Evolutionary conservation across 192 early-diverging fungal species (phyloP).

Genomic region (Funneliformis mosseae): DNA sequence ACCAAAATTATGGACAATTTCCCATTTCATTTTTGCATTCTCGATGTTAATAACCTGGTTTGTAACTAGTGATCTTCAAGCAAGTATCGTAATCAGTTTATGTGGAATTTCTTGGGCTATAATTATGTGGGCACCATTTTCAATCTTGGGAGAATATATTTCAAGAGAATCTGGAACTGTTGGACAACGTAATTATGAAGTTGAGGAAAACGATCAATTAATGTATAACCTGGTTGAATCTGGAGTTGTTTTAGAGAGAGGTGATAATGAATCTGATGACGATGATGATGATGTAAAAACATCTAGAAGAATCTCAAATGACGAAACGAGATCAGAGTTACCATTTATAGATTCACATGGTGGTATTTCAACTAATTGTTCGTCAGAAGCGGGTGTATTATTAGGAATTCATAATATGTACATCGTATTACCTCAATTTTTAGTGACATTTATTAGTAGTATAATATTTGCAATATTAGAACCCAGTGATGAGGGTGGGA

Average conservation of each 20-base stretch:
- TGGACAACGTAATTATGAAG: conserved; percentile 10
- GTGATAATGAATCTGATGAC: conserved; percentile 25
- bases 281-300: conserved; percentile 21
- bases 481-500: background rate
- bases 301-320: conserved; percentile 35
- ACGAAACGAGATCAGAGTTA: conserved; percentile 13
- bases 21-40: conserved; percentile 67
- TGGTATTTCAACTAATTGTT: background rate
- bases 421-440: conserved; percentile 91
- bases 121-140: conserved; percentile 91
- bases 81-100: conserved; percentile 68
- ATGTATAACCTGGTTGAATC: background rate
- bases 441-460: conserved; percentile 80
- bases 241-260: conserved; percentile 6
- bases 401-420: conserved; percentile 96
- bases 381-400: conserved; percentile 68
- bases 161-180: conserved; percentile 45
- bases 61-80: conserved; percentile 53
- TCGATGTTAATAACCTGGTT: conserved; percentile 72
- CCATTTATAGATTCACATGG: background rate
- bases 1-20: conserved; percentile 70
- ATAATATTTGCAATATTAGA: conserved; percentile 82
- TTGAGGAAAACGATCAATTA: background rate
- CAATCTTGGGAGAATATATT: conserved; percentile 81
- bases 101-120: conserved; percentile 88